These are phyloP conservation scores for Fusarium scirpi DNA, from an alignment of 2,329 filamentous ascomycete species.

Conservation along the genomic window DNA sequence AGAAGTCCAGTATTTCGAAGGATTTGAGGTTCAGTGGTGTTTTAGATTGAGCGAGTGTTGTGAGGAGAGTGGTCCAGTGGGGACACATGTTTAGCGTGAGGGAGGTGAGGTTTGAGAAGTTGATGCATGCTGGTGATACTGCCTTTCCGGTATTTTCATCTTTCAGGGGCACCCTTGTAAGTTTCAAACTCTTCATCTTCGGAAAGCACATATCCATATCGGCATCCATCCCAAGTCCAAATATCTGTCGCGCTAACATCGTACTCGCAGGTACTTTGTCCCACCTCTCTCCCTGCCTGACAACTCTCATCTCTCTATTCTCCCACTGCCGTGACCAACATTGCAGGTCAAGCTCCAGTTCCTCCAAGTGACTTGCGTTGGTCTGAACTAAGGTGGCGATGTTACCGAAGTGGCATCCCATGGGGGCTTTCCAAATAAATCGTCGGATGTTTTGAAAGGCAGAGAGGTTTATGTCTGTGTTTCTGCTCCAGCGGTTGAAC, in stretches of 20 bases:
- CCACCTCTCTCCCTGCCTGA: neutral
- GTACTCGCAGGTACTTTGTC: neutral
- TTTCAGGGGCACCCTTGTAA: neutral
- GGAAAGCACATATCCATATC: fast-evolving
- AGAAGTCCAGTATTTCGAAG: neutral
- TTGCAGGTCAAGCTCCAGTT: neutral
- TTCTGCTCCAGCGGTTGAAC: slow-evolving; percentile 14
- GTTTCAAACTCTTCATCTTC: neutral
- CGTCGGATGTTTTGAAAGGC: neutral
- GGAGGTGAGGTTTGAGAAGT: fast-evolving
- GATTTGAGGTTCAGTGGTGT: neutral
- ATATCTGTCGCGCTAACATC: neutral
- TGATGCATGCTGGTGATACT: neutral
- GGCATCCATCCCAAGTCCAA: fast-evolving
- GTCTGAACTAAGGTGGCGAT: neutral
- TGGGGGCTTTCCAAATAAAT: neutral
- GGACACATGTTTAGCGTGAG: neutral
- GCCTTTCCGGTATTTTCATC: neutral
- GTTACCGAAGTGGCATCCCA: neutral
- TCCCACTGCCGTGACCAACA: slow-evolving; percentile 1
- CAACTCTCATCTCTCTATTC: neutral
- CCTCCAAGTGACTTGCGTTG: neutral
- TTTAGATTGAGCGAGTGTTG: fast-evolving
- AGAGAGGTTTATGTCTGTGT: neutral
- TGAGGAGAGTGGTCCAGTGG: neutral